These are phyloP conservation scores for Mycena rebaudengoi DNA, from an alignment of 768 basidiomycete species.

Conservation along the genomic window DNA sequence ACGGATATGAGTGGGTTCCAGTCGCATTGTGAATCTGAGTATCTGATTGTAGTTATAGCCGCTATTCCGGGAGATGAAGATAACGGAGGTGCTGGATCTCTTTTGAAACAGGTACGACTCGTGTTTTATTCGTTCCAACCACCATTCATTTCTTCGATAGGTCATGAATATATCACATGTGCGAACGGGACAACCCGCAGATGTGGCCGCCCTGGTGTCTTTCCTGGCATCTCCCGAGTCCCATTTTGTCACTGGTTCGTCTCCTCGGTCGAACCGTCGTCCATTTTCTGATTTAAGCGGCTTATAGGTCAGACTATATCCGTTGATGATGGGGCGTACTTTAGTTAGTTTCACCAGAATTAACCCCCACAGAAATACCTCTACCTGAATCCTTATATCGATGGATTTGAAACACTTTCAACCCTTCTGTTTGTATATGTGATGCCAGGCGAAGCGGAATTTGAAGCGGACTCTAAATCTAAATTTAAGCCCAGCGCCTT, in stretches of 20 bases:
- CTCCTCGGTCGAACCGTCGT: neutral
- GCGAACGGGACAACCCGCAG: slow-evolving; percentile 20
- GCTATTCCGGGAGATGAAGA: neutral
- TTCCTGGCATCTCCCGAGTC: slow-evolving; percentile 37
- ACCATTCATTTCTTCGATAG: neutral
- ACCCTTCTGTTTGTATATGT: too few species aligned
- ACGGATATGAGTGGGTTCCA: slow-evolving; percentile 42
- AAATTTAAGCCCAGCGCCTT: too few species aligned
- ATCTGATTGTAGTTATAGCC: neutral
- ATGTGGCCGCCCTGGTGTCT: slow-evolving; percentile 31
- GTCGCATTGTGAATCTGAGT: neutral
- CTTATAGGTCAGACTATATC: slow-evolving; percentile 13
- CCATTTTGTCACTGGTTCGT: slow-evolving; percentile 34
- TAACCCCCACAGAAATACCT: too few species aligned
- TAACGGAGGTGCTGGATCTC: slow-evolving; percentile 1
- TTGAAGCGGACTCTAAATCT: too few species aligned
- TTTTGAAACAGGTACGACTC: neutral
- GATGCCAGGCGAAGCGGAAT: too few species aligned
- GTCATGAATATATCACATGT: slow-evolving; percentile 2
- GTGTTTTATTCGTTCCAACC: neutral
- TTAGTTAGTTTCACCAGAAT: too few species aligned
- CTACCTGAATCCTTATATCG: too few species aligned
- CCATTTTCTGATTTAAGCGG: neutral
- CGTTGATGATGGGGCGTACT: slow-evolving; percentile 13
- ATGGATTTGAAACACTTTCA: too few species aligned